A percentile compares a stretch with the other conserved stretches of the same genome.
These are phyloP conservation scores for Eucalyptus microcorys DNA, from an alignment of 345 rosid genomes.

Conservation along the genomic window DNA sequence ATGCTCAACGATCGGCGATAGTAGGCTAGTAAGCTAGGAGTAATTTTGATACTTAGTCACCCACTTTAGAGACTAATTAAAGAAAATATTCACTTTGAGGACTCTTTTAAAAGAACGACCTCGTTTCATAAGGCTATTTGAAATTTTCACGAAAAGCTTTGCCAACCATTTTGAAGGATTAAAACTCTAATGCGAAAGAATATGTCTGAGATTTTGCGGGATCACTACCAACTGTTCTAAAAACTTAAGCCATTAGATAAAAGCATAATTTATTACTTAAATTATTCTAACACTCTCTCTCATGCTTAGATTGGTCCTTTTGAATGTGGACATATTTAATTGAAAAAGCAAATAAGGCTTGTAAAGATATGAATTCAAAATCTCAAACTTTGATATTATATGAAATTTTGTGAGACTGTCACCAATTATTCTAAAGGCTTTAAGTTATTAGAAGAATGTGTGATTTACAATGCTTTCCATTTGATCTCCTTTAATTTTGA, in stretches of 20 bases:
- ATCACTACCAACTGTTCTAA: no score
- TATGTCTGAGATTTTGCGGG: accelerated
- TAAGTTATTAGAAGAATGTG: no score
- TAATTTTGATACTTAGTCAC: no score
- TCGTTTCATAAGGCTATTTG: not conserved
- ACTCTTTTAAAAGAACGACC: not conserved
- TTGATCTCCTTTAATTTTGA: not conserved
- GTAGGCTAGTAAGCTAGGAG: no score
- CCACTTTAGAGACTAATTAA: no score
- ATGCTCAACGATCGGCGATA: no score
- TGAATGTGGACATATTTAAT: not conserved
- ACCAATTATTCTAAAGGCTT: no score
- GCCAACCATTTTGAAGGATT: not conserved
- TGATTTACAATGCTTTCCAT: not conserved
- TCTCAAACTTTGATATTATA: not conserved
- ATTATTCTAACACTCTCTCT: no score
- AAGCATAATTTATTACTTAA: not conserved
- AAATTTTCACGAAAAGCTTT: not conserved
- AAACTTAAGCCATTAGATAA: not conserved
- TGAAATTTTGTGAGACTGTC: no score
- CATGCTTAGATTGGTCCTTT: not conserved
- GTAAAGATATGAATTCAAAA: no score
- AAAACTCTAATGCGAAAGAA: not conserved
- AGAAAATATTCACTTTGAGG: not conserved
- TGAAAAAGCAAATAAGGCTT: no score